phyloP scores from a whole-genome alignment of 441 rosid genomes.

The Capsella rubella region DNA sequence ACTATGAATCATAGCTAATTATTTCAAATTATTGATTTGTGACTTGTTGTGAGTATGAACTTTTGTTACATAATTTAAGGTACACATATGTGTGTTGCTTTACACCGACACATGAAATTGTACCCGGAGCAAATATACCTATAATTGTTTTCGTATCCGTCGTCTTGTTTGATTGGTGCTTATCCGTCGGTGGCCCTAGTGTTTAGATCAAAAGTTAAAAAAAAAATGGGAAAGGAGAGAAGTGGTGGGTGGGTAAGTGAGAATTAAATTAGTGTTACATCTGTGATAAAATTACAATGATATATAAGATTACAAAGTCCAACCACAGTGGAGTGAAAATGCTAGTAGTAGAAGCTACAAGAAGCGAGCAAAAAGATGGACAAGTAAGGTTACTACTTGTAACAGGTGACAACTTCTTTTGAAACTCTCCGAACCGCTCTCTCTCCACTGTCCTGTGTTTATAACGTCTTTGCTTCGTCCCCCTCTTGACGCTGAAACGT shows the following conservation, averaged over 20 bases:
- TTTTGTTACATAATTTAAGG: not conserved
- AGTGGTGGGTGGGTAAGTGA: conserved; percentile 26
- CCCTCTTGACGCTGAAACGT: conserved; percentile 65
- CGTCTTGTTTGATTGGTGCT: not conserved
- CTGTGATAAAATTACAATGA: conserved; percentile 28
- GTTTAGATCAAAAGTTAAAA: not conserved
- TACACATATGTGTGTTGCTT: not conserved
- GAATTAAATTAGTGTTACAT: conserved; percentile 23
- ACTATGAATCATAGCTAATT: not conserved
- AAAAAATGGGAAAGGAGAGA: not conserved
- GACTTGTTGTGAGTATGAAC: not conserved
- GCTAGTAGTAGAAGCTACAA: conserved; percentile 28
- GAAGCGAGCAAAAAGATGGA: conserved; percentile 19
- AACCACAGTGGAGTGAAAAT: conserved; percentile 14
- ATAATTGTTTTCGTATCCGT: not conserved
- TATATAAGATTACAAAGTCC: conserved; percentile 19
- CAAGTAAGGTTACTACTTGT: conserved; percentile 12
- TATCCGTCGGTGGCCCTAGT: conserved; percentile 5
- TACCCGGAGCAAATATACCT: no score
- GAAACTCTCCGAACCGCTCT: conserved; percentile 43
- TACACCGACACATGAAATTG: conserved; percentile 2
- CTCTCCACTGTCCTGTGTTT: conserved; percentile 64
- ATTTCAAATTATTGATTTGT: not conserved
- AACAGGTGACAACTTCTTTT: conserved; percentile 18
- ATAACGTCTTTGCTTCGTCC: conserved; percentile 66